phyloP scores from a whole-genome alignment of 192 early-diverging fungal species.

The Coemansia sp. region DNA sequence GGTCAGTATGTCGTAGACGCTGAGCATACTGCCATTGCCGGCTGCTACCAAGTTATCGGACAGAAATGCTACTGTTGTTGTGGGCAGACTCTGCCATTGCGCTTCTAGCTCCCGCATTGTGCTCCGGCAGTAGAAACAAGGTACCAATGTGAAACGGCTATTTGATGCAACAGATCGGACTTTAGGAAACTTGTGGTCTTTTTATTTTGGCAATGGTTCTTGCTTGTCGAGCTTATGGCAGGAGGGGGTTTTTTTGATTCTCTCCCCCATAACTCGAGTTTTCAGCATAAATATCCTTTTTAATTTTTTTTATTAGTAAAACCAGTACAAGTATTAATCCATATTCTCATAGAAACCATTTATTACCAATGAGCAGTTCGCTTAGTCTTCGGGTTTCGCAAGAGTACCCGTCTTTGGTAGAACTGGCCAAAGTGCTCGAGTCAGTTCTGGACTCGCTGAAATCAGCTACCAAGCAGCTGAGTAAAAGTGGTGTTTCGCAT shows the following conservation, averaged over 20 bases:
- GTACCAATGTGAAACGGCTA: no score
- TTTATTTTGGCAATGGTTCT: no score
- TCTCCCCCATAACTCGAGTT: no score
- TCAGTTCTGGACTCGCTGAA: constrained; percentile 12
- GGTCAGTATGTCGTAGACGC: neutral
- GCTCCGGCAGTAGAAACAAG: no score
- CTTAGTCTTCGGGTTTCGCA: constrained; percentile 9
- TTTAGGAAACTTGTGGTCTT: no score
- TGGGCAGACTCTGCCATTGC: neutral
- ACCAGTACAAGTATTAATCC: neutral
- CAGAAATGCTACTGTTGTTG: neutral
- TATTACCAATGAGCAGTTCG: neutral
- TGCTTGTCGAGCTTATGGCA: no score
- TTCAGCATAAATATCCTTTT: no score
- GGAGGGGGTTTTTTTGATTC: no score
- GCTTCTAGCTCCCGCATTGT: neutral
- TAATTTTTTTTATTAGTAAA: no score
- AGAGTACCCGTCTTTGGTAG: constrained; percentile 20
- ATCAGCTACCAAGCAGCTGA: constrained; percentile 20
- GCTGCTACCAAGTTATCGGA: neutral
- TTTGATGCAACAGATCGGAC: no score
- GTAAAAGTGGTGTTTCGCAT: constrained; percentile 35
- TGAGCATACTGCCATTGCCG: neutral
- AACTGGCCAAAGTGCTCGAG: constrained; percentile 9
- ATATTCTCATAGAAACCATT: neutral